Base-by-base conservation (phyloP, 2,329 filamentous ascomycete genomes). In the Ceratocystiopsis sp. region DNA sequence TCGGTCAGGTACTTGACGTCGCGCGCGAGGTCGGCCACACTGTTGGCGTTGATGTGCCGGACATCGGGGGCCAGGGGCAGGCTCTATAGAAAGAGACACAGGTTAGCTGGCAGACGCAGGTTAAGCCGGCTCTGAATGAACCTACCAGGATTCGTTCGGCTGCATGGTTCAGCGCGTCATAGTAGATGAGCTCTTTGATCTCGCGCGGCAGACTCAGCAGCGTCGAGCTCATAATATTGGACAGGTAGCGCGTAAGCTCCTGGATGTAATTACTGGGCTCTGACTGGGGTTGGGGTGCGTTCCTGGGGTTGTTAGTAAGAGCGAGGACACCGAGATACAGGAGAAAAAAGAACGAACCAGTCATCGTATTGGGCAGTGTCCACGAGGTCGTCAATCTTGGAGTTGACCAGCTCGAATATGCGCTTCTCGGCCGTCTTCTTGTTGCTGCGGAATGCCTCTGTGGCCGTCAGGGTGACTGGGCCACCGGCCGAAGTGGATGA, bases 141-240 rank as follows among this genome's bases (percentile, higher is more conserved):
- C 25, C 25, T 57, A 83, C 80, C 48, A 94, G 61, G 44, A 95
- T 91, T 59, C 82, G 84, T 48, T 82, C 82, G 4, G 84, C 80
- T 2, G 91, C 86, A 59, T 98, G 91, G 44, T 79, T 86, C 34
- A 98, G 71, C 0, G 91, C 91, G 57, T 96, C 91, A 56, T 94
- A 95, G 63, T 98, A 96, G 53, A 98, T 94, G 44, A 95, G 76
- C 58, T 94, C 86, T 58, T 96, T 96, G 61, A 98, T 95, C 54
- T 93, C 84, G 29, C 85, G 78, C 0, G 93, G 91, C n/a, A 98
- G 66, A 1, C 87, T 89, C 2, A 98, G 71, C 6, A 98, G 70
- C 0, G 93, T 94, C 1, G 84, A 91, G 56, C 80, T 87, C 86
- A 96, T 96, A 57, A 95, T 96, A 57, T 93, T 94, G 29, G 81